Conservation (phyloP, 768 basidiomycete genomes). For the Lactarius psammicola region DNA sequence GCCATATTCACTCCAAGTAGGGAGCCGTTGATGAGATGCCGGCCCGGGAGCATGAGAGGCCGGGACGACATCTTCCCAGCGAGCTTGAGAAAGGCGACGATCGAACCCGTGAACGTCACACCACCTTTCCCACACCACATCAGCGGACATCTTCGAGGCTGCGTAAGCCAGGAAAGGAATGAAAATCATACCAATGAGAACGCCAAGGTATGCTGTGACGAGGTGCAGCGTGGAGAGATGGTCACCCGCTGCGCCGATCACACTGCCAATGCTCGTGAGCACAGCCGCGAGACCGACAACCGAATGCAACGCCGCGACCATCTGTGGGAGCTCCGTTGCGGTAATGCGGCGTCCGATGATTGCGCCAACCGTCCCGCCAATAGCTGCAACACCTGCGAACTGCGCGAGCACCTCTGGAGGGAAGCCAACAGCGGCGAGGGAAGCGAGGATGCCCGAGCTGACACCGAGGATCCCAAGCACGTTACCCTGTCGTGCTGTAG, state of each 20-base stretch:
- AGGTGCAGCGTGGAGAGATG: slow-evolving; percentile 74
- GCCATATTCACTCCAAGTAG: slow-evolving; percentile 70
- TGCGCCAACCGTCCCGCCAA: slow-evolving; percentile 70
- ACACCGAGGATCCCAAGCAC: slow-evolving; percentile 86
- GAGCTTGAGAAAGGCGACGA: slow-evolving; percentile 86
- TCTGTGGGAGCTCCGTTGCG: slow-evolving; percentile 85
- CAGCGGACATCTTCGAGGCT: not conserved
- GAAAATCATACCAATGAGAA: slow-evolving; percentile 63
- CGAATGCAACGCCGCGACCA: slow-evolving; percentile 76
- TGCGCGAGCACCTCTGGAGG: slow-evolving; percentile 69
- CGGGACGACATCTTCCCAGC: slow-evolving; percentile 78
- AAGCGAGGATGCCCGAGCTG: slow-evolving; percentile 74
- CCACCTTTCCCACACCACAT: slow-evolving; percentile 49
- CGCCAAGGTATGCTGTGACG: slow-evolving; percentile 82
- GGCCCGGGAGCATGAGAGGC: slow-evolving; percentile 69
- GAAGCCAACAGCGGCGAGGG: slow-evolving; percentile 82
- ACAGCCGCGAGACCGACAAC: slow-evolving; percentile 91
- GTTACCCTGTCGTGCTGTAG: slow-evolving; percentile 86
- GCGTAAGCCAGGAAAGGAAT: slow-evolving; percentile 1
- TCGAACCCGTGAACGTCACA: slow-evolving; percentile 85
- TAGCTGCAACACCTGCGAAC: slow-evolving; percentile 70
- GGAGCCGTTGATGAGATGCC: slow-evolving; percentile 70
- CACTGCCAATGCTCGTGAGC: slow-evolving; percentile 80
- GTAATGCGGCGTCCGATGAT: slow-evolving; percentile 81
- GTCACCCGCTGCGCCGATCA: slow-evolving; percentile 58